phyloP scores from a whole-genome alignment of 1,284 basidiomycete species.

The Trichosporon asahii region DNA sequence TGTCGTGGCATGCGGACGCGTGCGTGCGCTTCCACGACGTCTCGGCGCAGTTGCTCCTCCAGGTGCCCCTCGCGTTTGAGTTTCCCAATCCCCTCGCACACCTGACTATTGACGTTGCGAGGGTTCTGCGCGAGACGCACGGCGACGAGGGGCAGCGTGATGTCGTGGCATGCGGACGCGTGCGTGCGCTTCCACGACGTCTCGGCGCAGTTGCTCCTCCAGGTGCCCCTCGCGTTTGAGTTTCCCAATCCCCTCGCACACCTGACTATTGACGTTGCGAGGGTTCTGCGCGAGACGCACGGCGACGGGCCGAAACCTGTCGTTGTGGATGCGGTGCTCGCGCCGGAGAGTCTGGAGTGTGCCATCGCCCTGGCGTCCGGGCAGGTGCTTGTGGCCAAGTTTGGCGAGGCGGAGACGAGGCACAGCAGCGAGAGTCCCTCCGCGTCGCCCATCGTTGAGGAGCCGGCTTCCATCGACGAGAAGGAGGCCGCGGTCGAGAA shows the following conservation, averaged over 20 bases:
- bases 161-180: conserved; percentile 65
- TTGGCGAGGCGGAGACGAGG: conserved; percentile 47
- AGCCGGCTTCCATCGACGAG: not conserved
- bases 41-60: conserved; percentile 63
- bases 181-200: conserved; percentile 57
- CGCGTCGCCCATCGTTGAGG: not conserved
- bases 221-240: conserved; percentile 55
- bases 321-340: conserved; percentile 61
- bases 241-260: conserved; percentile 62
- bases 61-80: conserved; percentile 55
- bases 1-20: conserved; percentile 65
- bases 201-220: conserved; percentile 63
- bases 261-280: conserved; percentile 61
- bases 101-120: conserved; percentile 61
- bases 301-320: conserved; percentile 43
- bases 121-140: too few relatives aligned
- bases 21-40: conserved; percentile 57
- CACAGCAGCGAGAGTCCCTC: not conserved
- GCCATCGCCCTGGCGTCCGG: conserved; percentile 63
- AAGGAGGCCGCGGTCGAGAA: not conserved
- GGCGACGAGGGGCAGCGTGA: too few relatives aligned
- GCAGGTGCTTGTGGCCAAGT: conserved; percentile 63
- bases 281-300: conserved; percentile 51
- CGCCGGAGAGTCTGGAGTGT: conserved; percentile 65
- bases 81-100: conserved; percentile 62